Base-by-base conservation (phyloP, 1,284 basidiomycete species). In the Paramarasmius palmivorus region DNA sequence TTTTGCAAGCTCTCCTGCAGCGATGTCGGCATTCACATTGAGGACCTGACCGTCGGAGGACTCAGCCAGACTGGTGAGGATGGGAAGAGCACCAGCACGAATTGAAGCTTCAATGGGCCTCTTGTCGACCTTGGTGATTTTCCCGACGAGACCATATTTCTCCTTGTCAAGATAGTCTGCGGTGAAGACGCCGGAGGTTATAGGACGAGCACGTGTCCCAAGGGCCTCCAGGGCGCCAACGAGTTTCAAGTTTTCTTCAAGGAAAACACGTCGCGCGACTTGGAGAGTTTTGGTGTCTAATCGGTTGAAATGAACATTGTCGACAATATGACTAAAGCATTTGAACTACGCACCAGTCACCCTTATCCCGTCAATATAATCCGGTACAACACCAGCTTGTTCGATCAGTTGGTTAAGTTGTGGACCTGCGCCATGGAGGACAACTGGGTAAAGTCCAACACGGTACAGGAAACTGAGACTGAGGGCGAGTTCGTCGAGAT, bases 1-100 rank as follows among this genome's bases (percentile, higher is more conserved):
- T 74, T 97, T 96, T 9, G 95, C 90, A 26, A 98, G 83, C 72
- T 98, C 95, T 47, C 94, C 95, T 2, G 95, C 95, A 12, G 95
- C 95, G 59, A 98, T 91, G 68, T 98, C 95, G 14, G 95, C 95
- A 68, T 98, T 98, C 69, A 98, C 95, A 66, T 98, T 98, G 57
- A 98, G 77, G 62, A 98, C 94, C 72, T 98, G 95, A 17, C 95
- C 95, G 39, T 95, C 92, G 39, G 86, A 79, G 29, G 90, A 90
- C 73, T 97, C 95, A 6, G 95, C 95, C 49, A 98, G 77, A 70
- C 88, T 92, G 57, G 93, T 96, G 20, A 98, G 77, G 72, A 98
- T 96, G 49, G 95, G 95, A 17, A 98, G 79, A 34, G 93, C 94
- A 38, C 95, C 95, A 3, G 95, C 93, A 46, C 91, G 84, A 68